phyloP scores from a whole-genome alignment of 140 eudicot genomes.

The Ambrosia hybrid region DNA sequence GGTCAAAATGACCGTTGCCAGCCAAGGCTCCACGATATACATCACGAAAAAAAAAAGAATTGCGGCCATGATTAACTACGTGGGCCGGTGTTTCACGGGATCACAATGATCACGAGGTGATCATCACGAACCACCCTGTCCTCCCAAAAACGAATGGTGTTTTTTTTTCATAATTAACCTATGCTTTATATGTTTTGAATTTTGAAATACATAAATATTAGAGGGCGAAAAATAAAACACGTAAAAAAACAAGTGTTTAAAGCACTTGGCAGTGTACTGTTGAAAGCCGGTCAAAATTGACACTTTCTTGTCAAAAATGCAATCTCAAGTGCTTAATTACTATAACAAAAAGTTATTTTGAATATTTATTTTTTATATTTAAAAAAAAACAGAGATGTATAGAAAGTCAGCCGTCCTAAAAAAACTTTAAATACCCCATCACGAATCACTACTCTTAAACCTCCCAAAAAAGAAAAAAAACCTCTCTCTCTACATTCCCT shows the following conservation, averaged over 20 bases:
- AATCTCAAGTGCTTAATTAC: conserved; percentile 18
- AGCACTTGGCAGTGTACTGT: conserved; percentile 15
- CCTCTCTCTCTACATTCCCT: conserved; percentile 11
- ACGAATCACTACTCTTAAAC: conserved; percentile 20
- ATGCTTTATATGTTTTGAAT: too few relatives aligned
- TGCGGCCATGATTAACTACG: too few relatives aligned
- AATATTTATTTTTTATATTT: neutral
- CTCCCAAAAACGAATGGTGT: too few relatives aligned
- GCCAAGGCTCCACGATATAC: too few relatives aligned
- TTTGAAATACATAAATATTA: too few relatives aligned
- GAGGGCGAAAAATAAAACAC: conserved; percentile 13
- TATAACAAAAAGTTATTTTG: neutral
- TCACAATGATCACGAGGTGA: too few relatives aligned
- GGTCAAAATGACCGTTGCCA: too few relatives aligned
- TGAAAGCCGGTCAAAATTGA: conserved; percentile 38
- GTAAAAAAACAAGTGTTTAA: conserved; percentile 17
- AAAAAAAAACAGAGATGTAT: neutral
- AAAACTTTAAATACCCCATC: conserved; percentile 36
- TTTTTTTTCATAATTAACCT: too few relatives aligned
- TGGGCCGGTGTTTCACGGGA: too few relatives aligned
- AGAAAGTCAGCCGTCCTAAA: conserved; percentile 25
- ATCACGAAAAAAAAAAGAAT: too few relatives aligned
- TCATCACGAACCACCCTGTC: too few relatives aligned
- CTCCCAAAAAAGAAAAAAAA: conserved; percentile 4
- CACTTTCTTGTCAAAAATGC: conserved; percentile 33